Evolutionary conservation across 1,139 yeast genomes (phyloP).

Genomic region (Lodderomyces theae): DNA sequence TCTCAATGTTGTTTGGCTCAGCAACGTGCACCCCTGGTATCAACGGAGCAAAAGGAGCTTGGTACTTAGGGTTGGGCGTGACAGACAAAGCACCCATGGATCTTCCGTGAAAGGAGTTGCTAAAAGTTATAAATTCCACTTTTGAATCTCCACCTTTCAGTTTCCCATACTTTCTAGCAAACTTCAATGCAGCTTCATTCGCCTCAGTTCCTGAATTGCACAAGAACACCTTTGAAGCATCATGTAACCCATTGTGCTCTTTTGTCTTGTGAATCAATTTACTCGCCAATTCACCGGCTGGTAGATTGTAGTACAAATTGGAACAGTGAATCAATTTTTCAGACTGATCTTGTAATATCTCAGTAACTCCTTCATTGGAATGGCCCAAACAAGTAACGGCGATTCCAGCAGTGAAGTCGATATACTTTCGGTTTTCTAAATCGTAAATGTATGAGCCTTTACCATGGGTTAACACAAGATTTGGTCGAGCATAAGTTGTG

Average conservation of each 20-base stretch:
- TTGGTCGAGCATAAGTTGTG: constrained; percentile 82
- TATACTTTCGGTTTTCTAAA: constrained; percentile 68
- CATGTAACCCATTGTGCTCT: constrained; percentile 70
- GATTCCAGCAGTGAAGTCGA: constrained; percentile 93
- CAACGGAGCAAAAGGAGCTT: constrained; percentile 84
- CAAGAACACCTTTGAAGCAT: constrained; percentile 80
- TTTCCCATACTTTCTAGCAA: constrained; percentile 86
- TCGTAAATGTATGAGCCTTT: constrained; percentile 76
- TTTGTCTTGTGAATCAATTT: constrained; percentile 68
- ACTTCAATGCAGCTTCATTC: constrained; percentile 94
- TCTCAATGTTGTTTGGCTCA: constrained; percentile 53
- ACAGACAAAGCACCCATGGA: constrained; percentile 91
- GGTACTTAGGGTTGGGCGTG: constrained; percentile 90
- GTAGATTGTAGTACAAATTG: constrained; percentile 78
- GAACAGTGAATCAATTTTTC: constrained; percentile 75
- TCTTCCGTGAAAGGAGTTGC: constrained; percentile 91
- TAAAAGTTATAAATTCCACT: constrained; percentile 77
- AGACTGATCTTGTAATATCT: constrained; percentile 71
- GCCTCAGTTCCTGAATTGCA: constrained; percentile 97
- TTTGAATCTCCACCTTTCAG: constrained; percentile 53
- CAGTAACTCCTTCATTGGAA: constrained; percentile 67
- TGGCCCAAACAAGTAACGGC: constrained; percentile 97
- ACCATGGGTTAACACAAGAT: constrained; percentile 66
- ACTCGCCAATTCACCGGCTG: constrained; percentile 77
- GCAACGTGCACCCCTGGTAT: constrained; percentile 80